A percentile compares a stretch with the other conserved stretches of the same genome.
Evolutionary conservation across 2,329 filamentous ascomycete species (phyloP).

Genomic region (Aspergillus pseudoviridinutans): DNA sequence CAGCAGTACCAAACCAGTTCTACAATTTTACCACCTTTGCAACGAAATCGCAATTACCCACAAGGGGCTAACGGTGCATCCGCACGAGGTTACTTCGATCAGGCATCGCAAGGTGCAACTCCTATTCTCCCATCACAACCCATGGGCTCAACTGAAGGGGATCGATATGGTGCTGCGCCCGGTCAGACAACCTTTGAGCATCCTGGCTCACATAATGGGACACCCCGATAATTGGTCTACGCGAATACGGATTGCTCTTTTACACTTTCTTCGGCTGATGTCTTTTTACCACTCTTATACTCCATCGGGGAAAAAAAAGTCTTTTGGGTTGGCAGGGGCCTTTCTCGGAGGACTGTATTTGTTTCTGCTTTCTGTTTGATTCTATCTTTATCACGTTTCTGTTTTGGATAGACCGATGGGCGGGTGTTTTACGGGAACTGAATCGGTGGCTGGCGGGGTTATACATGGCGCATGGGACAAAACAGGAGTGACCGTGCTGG

Average conservation of each 20-base stretch:
- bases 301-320: slow-evolving; percentile 1
- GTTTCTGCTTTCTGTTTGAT: slow-evolving; percentile 13
- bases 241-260: slow-evolving; percentile 7
- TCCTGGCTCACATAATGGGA: slow-evolving; percentile 29
- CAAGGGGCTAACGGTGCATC: slow-evolving; percentile 26
- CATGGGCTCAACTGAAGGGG: slow-evolving; percentile 26
- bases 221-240: slow-evolving; percentile 24
- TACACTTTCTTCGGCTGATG: slow-evolving; percentile 9
- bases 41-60: slow-evolving; percentile 28
- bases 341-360: slow-evolving; percentile 5
- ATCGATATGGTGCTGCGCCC: slow-evolving; percentile 28
- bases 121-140: slow-evolving; percentile 34
- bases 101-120: slow-evolving; percentile 27
- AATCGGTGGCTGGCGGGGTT: slow-evolving; percentile 19
- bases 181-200: slow-evolving; percentile 27
- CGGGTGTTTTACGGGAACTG: slow-evolving; percentile 24
- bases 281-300: slow-evolving; percentile 10
- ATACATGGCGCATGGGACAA: slow-evolving; percentile 26
- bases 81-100: slow-evolving; percentile 32
- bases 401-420: slow-evolving; percentile 32
- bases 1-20: slow-evolving; percentile 29
- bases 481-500: slow-evolving; percentile 24
- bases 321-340: not conserved
- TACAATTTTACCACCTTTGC: slow-evolving; percentile 34
- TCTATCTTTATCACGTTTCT: slow-evolving; percentile 9